Base-by-base conservation (phyloP, 139 green algal species). In the Parachlorella kessleri region DNA sequence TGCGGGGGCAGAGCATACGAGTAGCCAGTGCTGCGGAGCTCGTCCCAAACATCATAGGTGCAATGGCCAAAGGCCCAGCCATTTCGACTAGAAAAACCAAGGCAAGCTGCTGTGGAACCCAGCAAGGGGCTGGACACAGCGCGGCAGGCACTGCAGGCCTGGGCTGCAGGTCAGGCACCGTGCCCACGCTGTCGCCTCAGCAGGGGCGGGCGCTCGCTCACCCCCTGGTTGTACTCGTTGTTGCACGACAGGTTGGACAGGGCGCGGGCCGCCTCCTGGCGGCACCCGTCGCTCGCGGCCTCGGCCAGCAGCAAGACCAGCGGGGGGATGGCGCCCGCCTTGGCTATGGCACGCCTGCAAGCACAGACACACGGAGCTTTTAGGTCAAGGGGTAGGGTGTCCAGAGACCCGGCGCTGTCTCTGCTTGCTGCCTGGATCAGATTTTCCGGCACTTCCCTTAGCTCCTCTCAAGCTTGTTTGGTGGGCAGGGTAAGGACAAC, bases 241-340 rank as follows among this genome's bases (percentile, higher is more conserved):
- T 81, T 81, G 76, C 76, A 75, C 4, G 66, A 68, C n/a, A 84
- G 67, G 73, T 84, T 84, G 69, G 72, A 83, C n/a, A 84, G 79
- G 2, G 69, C 79, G 3, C 79, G 79, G 30, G 79, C 79, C 2
- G 79, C 79, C 73, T 75, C 76, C 76, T 81, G 76, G 42, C 66
- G 66, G 66, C 66, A 75, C 1, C 76, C 76, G 35, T 81, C 42
- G 72, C 79, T 70, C 66, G 21, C n/a, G 28, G 38, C 55, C 39
- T 28, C 41, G 41, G 24, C 26, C 7, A 84, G 72, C 54, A 84
- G 66, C 0, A 55, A 8, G 14, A 84, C 64, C 6, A 84, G 79
- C 59, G 54, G 66, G 21, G 73, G 55, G 63, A 75, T 78, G 53
- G 79, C 70, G 10, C 77, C 79, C n/a, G 55, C 73, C n/a, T 38